Evolutionary conservation across 495 filamentous ascomycete species (phyloP), one percentile per base, ranked within the genome.

Genomic region (Aspergillus carlsbadensis): DNA sequence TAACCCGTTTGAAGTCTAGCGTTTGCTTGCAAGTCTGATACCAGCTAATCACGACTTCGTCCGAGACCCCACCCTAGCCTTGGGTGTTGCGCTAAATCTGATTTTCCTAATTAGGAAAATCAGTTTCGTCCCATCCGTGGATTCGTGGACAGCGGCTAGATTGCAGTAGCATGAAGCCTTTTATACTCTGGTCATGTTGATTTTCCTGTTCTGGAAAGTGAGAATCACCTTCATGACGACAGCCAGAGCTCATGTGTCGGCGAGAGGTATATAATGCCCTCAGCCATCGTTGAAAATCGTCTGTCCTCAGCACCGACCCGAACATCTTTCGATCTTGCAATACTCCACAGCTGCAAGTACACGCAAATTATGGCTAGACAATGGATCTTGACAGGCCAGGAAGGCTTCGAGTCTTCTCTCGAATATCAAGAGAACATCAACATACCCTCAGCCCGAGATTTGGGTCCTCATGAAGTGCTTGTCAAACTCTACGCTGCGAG

Each of bases 401-500:
- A 63, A 44, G 60, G 60, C 52, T 63, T 59, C 35, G 60, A 63
- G 37, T 48, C 22, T 1, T 63, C 60, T 5, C 56, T 63, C 20
- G 46, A 59, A 10, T 63, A 59, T 22, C 60, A 63, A 52, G 18
- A 48, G 34, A 37, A 52, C 21, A 17, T 59, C 36, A 65, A 48
- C 26, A 58, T 65, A 22, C 58, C 58, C 0, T 56, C 64, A 0
- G 54, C 57, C 1, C 21, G 17, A 6, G 33, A 62, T 15, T 46
- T 75, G 21, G 48, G 41, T 0, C 57, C 62, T 17, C 41, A 63
- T 36, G 61, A 68, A 40, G 64, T 70, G n/a, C 52, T 70, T 14
- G 53, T 70, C 39, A 57, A 54, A 43, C 48, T 71, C 18, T 56
- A 67, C 29, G 68, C 68, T 20, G 60, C 60, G 5, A 63, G 60